Evolutionary conservation across 805 yeast genomes (phyloP).

Genomic region (Cyberlindnera suaveolens): DNA sequence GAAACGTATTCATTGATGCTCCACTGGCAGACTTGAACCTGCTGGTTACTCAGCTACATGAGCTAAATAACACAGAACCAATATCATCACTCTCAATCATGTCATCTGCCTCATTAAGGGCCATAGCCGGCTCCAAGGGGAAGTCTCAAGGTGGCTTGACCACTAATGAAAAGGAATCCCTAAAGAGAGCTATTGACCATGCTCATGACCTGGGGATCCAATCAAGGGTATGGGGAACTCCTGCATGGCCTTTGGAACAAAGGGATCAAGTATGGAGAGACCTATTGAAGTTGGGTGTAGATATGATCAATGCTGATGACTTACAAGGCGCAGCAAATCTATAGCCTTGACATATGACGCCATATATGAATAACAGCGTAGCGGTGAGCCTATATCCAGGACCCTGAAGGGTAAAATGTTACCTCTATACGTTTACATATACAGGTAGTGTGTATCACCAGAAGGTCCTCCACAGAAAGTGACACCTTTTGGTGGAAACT

Average conservation of each 20-base stretch:
- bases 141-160: conserved; percentile 25
- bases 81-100: conserved; percentile 26
- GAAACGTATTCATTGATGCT: conserved; percentile 32
- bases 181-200: conserved; percentile 21
- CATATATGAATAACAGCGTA: too few relatives aligned
- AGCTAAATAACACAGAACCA: background rate
- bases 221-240: conserved; percentile 68
- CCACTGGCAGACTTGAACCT: conserved; percentile 28
- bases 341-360: background rate
- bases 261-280: conserved; percentile 45
- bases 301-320: conserved; percentile 60
- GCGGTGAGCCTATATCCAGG: too few relatives aligned
- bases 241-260: conserved; percentile 52
- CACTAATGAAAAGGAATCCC: conserved; percentile 25
- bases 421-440: too few relatives aligned
- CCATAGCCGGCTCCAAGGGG: conserved; percentile 12
- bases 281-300: conserved; percentile 42
- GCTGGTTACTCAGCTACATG: background rate
- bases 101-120: conserved; percentile 39
- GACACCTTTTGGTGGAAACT: too few relatives aligned
- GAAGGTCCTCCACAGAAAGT: too few relatives aligned
- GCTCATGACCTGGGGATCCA: conserved; percentile 48
- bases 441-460: too few relatives aligned
- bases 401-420: too few relatives aligned
- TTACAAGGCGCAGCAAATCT: conserved; percentile 32